These are phyloP conservation scores for Barbarea vulgaris DNA, from an alignment of 345 rosid genomes.

Conservation along the genomic window DNA sequence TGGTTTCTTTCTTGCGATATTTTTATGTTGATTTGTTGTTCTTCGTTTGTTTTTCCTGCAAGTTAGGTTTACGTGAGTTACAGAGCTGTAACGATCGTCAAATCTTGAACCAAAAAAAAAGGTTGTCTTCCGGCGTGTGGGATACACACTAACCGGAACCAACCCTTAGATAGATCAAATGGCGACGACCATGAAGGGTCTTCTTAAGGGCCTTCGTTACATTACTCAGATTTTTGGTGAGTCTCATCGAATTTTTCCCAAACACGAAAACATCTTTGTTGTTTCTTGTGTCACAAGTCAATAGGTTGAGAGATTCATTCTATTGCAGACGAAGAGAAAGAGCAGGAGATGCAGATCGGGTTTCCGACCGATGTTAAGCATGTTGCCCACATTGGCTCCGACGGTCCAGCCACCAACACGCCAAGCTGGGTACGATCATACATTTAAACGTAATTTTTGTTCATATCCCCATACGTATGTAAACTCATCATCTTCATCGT, in stretches of 20 bases:
- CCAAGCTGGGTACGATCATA: slow-evolving; percentile 62
- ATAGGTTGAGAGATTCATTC: not conserved
- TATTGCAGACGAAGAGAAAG: slow-evolving; percentile 72
- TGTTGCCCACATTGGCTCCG: slow-evolving; percentile 96
- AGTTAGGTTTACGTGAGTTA: slow-evolving; percentile 23
- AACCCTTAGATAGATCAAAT: slow-evolving; percentile 25
- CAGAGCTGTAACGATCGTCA: slow-evolving; percentile 11
- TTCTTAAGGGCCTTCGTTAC: slow-evolving; percentile 75
- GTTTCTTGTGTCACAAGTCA: slow-evolving; percentile 17
- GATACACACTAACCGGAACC: slow-evolving; percentile 31
- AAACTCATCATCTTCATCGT: not conserved
- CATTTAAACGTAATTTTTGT: not conserved
- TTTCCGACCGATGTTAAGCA: slow-evolving; percentile 94
- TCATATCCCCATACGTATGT: not conserved
- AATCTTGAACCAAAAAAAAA: slow-evolving; percentile 27
- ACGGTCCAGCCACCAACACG: slow-evolving; percentile 55
- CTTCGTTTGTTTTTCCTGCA: slow-evolving; percentile 19
- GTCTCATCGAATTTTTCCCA: not conserved
- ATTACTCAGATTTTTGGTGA: slow-evolving; percentile 81
- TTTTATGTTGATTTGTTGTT: slow-evolving; percentile 19
- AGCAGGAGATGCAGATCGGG: slow-evolving; percentile 85
- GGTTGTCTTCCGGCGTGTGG: slow-evolving; percentile 42
- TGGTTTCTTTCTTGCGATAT: not conserved
- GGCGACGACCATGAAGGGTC: slow-evolving; percentile 68
- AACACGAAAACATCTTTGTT: not conserved